Percentiles rank a stretch among this genome's conserved stretches.
These are phyloP conservation scores for Cardiospermum halicacabum DNA, from an alignment of 345 rosid genomes.

Conservation along the genomic window DNA sequence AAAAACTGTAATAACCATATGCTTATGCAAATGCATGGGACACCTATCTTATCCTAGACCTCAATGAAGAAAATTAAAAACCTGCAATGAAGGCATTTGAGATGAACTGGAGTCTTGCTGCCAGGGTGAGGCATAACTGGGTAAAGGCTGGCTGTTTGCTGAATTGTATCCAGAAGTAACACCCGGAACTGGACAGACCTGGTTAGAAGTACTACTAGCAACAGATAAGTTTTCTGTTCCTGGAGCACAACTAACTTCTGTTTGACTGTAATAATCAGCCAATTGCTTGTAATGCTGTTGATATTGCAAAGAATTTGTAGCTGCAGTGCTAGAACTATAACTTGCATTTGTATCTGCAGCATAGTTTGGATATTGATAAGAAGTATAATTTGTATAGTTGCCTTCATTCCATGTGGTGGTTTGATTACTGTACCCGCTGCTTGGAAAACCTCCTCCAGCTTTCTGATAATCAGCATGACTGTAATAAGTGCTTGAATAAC, in stretches of 20 bases:
- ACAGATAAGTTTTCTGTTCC: conserved; percentile 84
- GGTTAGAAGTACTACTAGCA: conserved; percentile 45
- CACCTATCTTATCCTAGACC: conserved; percentile 4
- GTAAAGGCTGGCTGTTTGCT: conserved; percentile 56
- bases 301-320: conserved; percentile 55
- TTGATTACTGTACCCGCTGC: conserved; percentile 65
- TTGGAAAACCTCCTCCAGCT: conserved; percentile 86
- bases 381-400: conserved; percentile 55
- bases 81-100: conserved; percentile 69
- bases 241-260: conserved; percentile 97
- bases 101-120: conserved; percentile 55
- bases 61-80: conserved; percentile 26
- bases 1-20: not conserved
- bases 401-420: conserved; percentile 59
- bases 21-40: conserved; percentile 1
- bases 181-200: conserved; percentile 48
- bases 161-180: conserved; percentile 50
- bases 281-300: conserved; percentile 84
- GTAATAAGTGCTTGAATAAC: conserved; percentile 96
- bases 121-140: conserved; percentile 52
- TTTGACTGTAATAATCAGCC: conserved; percentile 74
- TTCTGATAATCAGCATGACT: conserved; percentile 99
- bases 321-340: conserved; percentile 47
- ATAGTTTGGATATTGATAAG: conserved; percentile 66
- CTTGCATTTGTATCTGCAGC: conserved; percentile 46